Conservation (phyloP, 148 eudicot genomes). For the Heliosperma pusillum region DNA sequence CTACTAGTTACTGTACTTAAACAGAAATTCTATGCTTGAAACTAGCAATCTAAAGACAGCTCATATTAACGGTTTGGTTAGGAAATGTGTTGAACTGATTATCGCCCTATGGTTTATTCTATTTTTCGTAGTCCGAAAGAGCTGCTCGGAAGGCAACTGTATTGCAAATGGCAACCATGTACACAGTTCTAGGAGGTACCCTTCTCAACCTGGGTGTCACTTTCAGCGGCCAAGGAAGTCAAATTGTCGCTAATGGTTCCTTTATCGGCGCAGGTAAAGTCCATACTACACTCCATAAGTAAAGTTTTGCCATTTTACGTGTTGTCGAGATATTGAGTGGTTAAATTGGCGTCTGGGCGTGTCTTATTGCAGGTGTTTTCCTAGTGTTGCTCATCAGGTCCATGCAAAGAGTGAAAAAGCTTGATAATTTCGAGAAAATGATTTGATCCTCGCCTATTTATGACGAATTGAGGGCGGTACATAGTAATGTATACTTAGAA, state of each 20-base stretch:
- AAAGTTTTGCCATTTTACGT: background rate
- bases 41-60: too few species aligned
- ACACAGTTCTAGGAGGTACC: constrained; percentile 81
- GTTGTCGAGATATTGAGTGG: background rate
- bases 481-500: constrained; percentile 15
- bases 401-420: constrained; percentile 88
- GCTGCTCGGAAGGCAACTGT: constrained; percentile 92
- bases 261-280: constrained; percentile 79
- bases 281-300: background rate
- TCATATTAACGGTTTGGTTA: too few species aligned
- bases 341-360: background rate
- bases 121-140: constrained; percentile 70
- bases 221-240: constrained; percentile 59
- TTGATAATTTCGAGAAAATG: constrained; percentile 87
- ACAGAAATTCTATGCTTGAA: too few species aligned
- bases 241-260: constrained; percentile 65
- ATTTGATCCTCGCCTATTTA: constrained; percentile 28
- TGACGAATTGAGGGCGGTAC: constrained; percentile 1
- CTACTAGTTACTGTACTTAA: too few species aligned
- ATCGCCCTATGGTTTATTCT: background rate
- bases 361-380: constrained; percentile 65
- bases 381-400: constrained; percentile 60
- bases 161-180: constrained; percentile 93
- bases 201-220: constrained; percentile 82
- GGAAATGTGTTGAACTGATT: background rate